Evolutionary conservation across 2,329 filamentous ascomycete species (phyloP).

Genomic region (Endothia cerciana): DNA sequence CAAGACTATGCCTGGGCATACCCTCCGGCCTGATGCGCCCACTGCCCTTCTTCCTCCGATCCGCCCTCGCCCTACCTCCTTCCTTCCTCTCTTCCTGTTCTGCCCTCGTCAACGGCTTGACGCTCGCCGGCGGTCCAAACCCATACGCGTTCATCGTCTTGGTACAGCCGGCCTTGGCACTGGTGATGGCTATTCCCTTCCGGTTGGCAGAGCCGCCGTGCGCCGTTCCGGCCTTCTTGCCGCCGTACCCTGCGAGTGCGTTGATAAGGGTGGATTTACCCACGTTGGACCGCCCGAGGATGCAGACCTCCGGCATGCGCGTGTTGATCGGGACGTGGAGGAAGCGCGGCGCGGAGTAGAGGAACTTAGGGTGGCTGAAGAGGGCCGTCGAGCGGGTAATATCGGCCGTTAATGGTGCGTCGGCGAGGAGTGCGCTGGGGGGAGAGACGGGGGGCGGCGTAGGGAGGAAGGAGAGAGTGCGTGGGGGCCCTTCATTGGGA

Average conservation of each 20-base stretch:
- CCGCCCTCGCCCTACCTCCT: conserved; percentile 32
- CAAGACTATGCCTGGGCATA: conserved; percentile 50
- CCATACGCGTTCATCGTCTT: conserved; percentile 60
- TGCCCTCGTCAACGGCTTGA: conserved; percentile 27
- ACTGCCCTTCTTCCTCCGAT: conserved; percentile 19
- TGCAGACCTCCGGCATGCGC: conserved; percentile 65
- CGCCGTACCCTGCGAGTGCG: conserved; percentile 63
- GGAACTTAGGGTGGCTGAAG: conserved; percentile 40
- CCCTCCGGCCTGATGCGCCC: conserved; percentile 38
- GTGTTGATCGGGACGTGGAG: conserved; percentile 55
- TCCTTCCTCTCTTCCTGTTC: conserved; percentile 18
- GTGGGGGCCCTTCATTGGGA: conserved; percentile 22
- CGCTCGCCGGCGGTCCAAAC: conserved; percentile 48
- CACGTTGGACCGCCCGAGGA: conserved; percentile 86
- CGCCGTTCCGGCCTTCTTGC: conserved; percentile 33
- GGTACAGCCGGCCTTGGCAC: conserved; percentile 56
- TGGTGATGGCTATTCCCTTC: conserved; percentile 55
- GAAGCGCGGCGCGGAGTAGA: conserved; percentile 56
- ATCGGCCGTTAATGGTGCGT: conserved; percentile 24
- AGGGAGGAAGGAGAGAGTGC: conserved; percentile 37
- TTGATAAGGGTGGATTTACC: conserved; percentile 91
- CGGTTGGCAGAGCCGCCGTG: conserved; percentile 42
- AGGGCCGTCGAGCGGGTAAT: conserved; percentile 34
- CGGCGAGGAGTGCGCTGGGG: conserved; percentile 31
- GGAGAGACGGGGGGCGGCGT: conserved; percentile 32